Evolutionary conservation across 1,284 basidiomycete genomes (phyloP).

Genomic region (Ustilago bromivora): DNA sequence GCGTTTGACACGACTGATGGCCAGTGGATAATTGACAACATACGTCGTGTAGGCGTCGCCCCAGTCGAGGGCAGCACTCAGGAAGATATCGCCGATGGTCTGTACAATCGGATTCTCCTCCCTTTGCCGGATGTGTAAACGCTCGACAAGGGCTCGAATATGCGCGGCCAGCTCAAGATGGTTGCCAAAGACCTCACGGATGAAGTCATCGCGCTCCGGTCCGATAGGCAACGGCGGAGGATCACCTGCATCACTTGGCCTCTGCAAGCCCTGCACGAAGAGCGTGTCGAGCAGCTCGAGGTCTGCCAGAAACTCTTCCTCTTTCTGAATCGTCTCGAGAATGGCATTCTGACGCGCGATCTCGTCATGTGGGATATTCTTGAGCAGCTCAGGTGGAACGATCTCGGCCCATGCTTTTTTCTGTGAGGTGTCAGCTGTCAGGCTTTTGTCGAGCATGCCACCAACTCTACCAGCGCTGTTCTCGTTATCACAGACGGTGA

Average conservation of each 20-base stretch:
- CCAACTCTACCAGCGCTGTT: conserved; percentile 12
- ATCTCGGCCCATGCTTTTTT: conserved; percentile 80
- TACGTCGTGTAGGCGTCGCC: conserved; percentile 86
- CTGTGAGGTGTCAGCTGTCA: conserved; percentile 25
- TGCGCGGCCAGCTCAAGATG: conserved; percentile 84
- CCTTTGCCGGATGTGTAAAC: conserved; percentile 85
- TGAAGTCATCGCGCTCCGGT: conserved; percentile 78
- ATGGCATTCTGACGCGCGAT: conserved; percentile 89
- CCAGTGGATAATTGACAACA: conserved; percentile 84
- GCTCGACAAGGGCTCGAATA: conserved; percentile 83
- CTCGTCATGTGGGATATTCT: conserved; percentile 80
- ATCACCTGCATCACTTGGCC: conserved; percentile 55
- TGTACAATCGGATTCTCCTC: conserved; percentile 87
- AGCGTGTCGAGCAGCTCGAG: conserved; percentile 80
- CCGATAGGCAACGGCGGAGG: conserved; percentile 60
- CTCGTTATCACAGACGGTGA: conserved; percentile 18
- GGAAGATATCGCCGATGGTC: conserved; percentile 88
- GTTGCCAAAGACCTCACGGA: conserved; percentile 88
- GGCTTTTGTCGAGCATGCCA: conserved; percentile 13
- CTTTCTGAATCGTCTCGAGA: conserved; percentile 88
- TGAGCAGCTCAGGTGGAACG: conserved; percentile 78
- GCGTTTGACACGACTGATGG: conserved; percentile 86
- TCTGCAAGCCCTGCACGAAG: conserved; percentile 51
- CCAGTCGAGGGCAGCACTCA: conserved; percentile 89
- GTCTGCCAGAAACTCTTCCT: conserved; percentile 90